Base-by-base conservation (phyloP, 2,329 filamentous ascomycete species). In the Leptographium flavum region DNA sequence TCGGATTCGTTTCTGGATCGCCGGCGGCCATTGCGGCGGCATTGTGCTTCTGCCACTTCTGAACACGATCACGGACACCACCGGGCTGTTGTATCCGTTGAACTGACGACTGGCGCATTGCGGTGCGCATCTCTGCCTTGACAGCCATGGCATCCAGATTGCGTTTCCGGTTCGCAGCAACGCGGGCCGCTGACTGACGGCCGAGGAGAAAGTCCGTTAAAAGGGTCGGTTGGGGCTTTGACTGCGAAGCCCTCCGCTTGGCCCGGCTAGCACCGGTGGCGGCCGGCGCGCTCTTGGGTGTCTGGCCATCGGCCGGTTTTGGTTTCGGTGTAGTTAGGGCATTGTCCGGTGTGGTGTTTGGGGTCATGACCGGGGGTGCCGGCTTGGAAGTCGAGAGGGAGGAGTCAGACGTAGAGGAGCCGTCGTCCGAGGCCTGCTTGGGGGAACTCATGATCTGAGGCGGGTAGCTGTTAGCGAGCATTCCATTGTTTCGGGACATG, bases 11-110 rank as follows among this genome's bases (percentile, higher is more conserved):
- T 28, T 74, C 64, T 1, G 71, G 70, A 45, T 72, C 66, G 2
- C 66, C 70, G 2, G 62, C 30, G 4, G 57, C 63, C 62, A 81
- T 73, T 23, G 79, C 81, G 6, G 74, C 73, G 30, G 81, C 83
- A 56, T 83, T 86, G 53, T 80, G 70, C 57, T 81, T 81, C 61
- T 94, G 87, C 87, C 87, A 94, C 62, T 81, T 74, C 54, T 80
- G 81, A 44, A 94, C 84, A 55, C 87, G 79, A 53, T 85, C 82
- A 50, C 76, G 76, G 40, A 93, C 83, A n/a, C 75, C 75, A 4
- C 74, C 73, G 0, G 76, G 83, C 56, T 66, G 74, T 62, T 67
- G 79, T 53, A 76, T 68, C 61, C 66, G 77, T 58, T 63, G 70
- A 43, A 72, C 74, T n/a, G 69, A 62, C 7, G 67, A 74, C 52